Evolutionary conservation across 257 asterid species (phyloP), one percentile per base, ranked within the genome.

Genomic region (Nicotiana sylvestris): DNA sequence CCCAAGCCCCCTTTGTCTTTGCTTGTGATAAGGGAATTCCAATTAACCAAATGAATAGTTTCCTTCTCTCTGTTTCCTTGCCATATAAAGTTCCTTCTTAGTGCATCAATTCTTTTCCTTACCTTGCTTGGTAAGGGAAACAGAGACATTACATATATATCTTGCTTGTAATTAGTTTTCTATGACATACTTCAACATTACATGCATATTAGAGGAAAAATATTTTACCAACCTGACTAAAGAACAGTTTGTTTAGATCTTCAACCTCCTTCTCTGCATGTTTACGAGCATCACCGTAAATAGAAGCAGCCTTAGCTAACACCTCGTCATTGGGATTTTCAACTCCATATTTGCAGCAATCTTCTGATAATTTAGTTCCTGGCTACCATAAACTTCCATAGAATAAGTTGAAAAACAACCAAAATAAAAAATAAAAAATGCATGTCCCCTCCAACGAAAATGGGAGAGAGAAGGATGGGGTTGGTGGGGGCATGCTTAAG

Each of bases 341-440:
- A 76, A 88, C 86, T 82, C 99, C 98, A 82, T 93, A 96, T 83
- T 82, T 92, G 84, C 90, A 84, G 89, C 98, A 96, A 86, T 93
- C 99, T 90, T 96, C 98, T 27, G 97, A 93, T 86, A 94, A 86
- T 89, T 96, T 96, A 85, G 97, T 93, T 86, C 98, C 99, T 96
- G 91, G 87, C 90, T 90, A 86, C 79, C 91, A 88, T 61, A 35
- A 60, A 39, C 15, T 12, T 39, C 77, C 55, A 78, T 66, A 53
- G 17, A 39, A 61, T 74, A 83, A 83, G 46, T 67, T 55, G 55
- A 43, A 72, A 11, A 25, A 49, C 57, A 29, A 12, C 25, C 25
- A 39, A 16, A n/a, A 11, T 3, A 39, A 37, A 11, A n/a, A 33
- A 10, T 21, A 74, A 29, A 15, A 32, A 13, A 46, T 35, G 8